Percentiles rank a stretch among this genome's conserved stretches.
Evolutionary conservation across 2,329 filamentous ascomycete genomes (phyloP).

Genomic region (Cercospora beticola): DNA sequence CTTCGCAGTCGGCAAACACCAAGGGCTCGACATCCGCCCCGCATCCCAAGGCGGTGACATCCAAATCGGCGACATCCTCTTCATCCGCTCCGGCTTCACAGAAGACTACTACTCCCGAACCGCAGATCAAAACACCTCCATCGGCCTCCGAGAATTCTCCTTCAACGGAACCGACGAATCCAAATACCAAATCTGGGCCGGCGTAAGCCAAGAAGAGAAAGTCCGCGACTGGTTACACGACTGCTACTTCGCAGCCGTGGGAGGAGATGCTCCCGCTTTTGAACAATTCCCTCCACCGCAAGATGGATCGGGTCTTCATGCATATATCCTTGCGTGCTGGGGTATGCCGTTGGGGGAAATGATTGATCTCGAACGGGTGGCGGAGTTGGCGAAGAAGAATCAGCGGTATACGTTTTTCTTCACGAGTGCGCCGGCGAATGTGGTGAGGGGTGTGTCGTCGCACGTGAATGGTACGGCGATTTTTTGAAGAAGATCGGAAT

Average conservation of each 20-base stretch:
- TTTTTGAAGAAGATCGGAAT: conserved; percentile 25
- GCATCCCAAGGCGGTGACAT: conserved; percentile 55
- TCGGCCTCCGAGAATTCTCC: conserved; percentile 49
- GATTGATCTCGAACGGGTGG: conserved; percentile 56
- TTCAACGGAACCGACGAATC: conserved; percentile 39
- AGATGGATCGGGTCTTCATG: conserved; percentile 42
- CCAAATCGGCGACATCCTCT: conserved; percentile 63
- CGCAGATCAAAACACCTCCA: conserved; percentile 35
- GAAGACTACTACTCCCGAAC: conserved; percentile 53
- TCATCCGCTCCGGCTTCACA: conserved; percentile 64
- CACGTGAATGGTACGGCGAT: conserved; percentile 48
- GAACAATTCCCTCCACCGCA: conserved; percentile 59
- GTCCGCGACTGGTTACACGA: conserved; percentile 68
- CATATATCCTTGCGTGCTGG: conserved; percentile 52
- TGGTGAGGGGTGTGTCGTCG: conserved; percentile 51
- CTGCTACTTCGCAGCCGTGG: conserved; percentile 65
- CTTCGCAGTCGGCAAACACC: conserved; percentile 57
- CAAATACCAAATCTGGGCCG: conserved; percentile 45
- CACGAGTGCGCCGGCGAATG: conserved; percentile 59
- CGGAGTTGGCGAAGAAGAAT: conserved; percentile 55
- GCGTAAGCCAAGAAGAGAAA: conserved; percentile 54
- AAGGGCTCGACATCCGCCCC: conserved; percentile 62
- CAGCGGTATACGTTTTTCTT: conserved; percentile 62
- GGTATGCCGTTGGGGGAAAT: conserved; percentile 58
- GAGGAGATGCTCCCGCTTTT: conserved; percentile 62